phyloP scores from a whole-genome alignment of 2,329 filamentous ascomycete species.

The Alternaria infectoria region DNA sequence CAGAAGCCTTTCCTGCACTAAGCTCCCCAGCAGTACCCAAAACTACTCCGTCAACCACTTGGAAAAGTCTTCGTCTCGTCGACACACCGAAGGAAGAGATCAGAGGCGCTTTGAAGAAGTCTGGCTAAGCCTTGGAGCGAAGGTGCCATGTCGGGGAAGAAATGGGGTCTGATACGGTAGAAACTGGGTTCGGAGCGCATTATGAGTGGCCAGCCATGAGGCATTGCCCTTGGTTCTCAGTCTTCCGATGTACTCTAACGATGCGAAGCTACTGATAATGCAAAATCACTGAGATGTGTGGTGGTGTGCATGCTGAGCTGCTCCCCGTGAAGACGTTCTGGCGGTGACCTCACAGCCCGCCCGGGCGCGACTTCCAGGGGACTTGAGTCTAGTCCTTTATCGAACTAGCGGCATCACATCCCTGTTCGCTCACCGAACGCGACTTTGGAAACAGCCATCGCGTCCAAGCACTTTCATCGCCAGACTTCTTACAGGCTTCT shows the following conservation, averaged over 20 bases:
- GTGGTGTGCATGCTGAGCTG: not conserved
- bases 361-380: not conserved
- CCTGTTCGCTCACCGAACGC: not conserved
- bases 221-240: too few relatives aligned
- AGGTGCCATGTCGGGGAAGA: too few relatives aligned
- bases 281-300: too few relatives aligned
- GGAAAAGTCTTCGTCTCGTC: not conserved
- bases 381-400: not conserved
- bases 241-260: too few relatives aligned
- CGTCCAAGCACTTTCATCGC: not conserved
- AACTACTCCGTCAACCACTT: not conserved
- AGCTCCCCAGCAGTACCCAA: not conserved
- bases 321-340: not conserved
- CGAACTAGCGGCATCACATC: not conserved
- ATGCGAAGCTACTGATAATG: too few relatives aligned
- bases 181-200: too few relatives aligned
- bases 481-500: not conserved
- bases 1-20: not conserved
- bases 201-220: too few relatives aligned
- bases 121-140: too few relatives aligned
- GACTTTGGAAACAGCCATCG: not conserved
- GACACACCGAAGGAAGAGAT: not conserved
- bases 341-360: not conserved
- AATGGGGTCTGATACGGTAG: too few relatives aligned
- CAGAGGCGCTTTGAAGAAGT: not conserved